These are phyloP conservation scores for Neofusicoccum kwambonambiense DNA, from an alignment of 2,329 filamentous ascomycete genomes.

Conservation along the genomic window DNA sequence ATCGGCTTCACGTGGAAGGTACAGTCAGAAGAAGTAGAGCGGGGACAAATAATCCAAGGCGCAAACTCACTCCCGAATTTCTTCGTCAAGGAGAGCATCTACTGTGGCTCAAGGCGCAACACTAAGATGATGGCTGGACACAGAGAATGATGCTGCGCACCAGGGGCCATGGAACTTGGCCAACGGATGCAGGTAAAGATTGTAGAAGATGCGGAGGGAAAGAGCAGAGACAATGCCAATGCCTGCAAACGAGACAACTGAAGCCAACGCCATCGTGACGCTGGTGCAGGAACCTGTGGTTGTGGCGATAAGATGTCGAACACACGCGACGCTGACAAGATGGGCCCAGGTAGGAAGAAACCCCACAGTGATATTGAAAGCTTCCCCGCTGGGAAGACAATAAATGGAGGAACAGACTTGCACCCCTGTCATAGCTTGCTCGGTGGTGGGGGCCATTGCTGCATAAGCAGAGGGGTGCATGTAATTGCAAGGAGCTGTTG, in stretches of 20 bases:
- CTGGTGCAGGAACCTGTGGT: too few species aligned
- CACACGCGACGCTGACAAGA: too few species aligned
- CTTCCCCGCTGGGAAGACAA: neutral
- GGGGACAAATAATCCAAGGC: neutral
- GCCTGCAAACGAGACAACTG: neutral
- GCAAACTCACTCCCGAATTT: conserved; percentile 29
- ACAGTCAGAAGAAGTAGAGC: neutral
- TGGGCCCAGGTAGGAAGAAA: too few species aligned
- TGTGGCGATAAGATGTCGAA: too few species aligned
- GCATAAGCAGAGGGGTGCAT: neutral
- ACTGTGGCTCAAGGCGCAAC: conserved; percentile 29
- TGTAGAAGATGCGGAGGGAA: neutral
- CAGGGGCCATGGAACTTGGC: conserved; percentile 9
- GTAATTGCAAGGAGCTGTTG: neutral
- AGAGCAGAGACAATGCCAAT: neutral
- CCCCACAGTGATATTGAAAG: too few species aligned
- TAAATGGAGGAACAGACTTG: neutral
- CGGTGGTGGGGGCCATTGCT: neutral
- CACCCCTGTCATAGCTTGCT: neutral
- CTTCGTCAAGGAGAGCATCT: conserved; percentile 28
- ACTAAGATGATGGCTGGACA: conserved; percentile 28
- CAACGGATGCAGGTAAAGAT: conserved; percentile 9
- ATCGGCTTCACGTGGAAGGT: conserved; percentile 22
- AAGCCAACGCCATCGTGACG: neutral
- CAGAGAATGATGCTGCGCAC: conserved; percentile 4